These are phyloP conservation scores for Dentipellis sp. DNA, from an alignment of 768 basidiomycete genomes.

Conservation along the genomic window DNA sequence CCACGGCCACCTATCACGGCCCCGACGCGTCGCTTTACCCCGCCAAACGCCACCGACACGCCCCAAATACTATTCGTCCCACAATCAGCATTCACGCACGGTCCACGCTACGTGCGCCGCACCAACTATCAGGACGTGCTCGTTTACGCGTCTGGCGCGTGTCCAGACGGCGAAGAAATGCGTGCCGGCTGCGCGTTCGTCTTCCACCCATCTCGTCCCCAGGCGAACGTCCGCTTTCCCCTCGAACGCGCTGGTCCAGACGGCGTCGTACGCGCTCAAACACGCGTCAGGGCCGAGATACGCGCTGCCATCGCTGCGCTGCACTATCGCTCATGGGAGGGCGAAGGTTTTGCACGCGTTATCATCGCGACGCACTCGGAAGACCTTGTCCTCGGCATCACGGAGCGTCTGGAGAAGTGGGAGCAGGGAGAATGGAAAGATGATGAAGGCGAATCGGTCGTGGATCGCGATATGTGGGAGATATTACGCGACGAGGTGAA, in stretches of 20 bases:
- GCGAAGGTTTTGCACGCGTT: conserved; percentile 20
- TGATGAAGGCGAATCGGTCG: conserved; percentile 8
- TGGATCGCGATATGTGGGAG: conserved; percentile 22
- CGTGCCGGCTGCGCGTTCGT: background rate
- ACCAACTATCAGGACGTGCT: conserved; percentile 2
- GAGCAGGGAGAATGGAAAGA: conserved; percentile 17
- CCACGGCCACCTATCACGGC: background rate
- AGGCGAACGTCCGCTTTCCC: background rate
- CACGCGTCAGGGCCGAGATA: conserved; percentile 28
- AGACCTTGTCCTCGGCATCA: conserved; percentile 22
- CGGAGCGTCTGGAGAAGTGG: conserved; percentile 18
- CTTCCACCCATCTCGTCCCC: background rate
- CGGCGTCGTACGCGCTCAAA: conserved; percentile 10
- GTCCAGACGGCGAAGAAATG: background rate
- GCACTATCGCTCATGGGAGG: conserved; percentile 17
- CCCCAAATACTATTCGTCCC: conserved; percentile 2
- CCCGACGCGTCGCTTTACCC: background rate
- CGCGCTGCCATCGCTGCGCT: conserved; percentile 22
- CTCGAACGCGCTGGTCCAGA: background rate
- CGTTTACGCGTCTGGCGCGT: conserved; percentile 1
- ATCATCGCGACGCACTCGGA: conserved; percentile 24
- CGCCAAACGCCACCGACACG: background rate
- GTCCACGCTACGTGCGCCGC: conserved; percentile 3
- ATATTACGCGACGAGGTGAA: conserved; percentile 11
- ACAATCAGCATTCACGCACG: background rate